Evolutionary conservation across 148 eudicot species (phyloP).

Genomic region (Drosera capensis): DNA sequence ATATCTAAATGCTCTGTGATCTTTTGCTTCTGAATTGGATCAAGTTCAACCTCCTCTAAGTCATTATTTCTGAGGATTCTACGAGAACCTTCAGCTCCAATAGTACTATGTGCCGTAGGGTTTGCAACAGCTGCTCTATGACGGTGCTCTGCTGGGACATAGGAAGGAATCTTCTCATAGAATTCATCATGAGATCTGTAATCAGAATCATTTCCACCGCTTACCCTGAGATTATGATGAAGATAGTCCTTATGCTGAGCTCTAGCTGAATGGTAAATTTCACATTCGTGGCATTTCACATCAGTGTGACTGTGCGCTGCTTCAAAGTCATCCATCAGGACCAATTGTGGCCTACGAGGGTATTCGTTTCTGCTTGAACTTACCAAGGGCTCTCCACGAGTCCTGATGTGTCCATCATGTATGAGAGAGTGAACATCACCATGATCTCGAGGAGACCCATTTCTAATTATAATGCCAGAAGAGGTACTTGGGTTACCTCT

Average conservation of each 20-base stretch:
- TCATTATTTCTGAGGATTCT: conserved; percentile 8
- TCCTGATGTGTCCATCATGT: conserved; percentile 12
- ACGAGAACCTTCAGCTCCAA: conserved; percentile 20
- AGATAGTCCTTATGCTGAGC: conserved; percentile 15
- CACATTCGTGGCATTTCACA: conserved; percentile 7
- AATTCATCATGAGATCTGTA: conserved; percentile 12
- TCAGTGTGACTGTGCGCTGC: conserved; percentile 12
- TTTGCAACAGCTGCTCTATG: conserved; percentile 12
- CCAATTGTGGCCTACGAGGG: conserved; percentile 15
- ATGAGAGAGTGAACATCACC: conserved; percentile 12
- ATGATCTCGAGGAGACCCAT: conserved; percentile 5
- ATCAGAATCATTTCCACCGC: conserved; percentile 12
- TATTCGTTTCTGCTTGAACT: conserved; percentile 10
- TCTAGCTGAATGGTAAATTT: conserved; percentile 11
- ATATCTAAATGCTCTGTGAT: conserved; percentile 9
- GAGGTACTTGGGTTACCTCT: conserved; percentile 17
- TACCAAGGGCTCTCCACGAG: conserved; percentile 9
- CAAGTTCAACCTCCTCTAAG: conserved; percentile 11
- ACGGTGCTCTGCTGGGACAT: conserved; percentile 11
- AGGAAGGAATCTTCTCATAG: conserved; percentile 7
- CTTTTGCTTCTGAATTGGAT: conserved; percentile 11
- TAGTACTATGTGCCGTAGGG: conserved; percentile 7
- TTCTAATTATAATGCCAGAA: conserved; percentile 12
- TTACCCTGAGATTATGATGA: conserved; percentile 10
- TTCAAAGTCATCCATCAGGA: conserved; percentile 12